Base-by-base conservation (phyloP, 2,329 filamentous ascomycete genomes). In the Blastomyces gilchristii region DNA sequence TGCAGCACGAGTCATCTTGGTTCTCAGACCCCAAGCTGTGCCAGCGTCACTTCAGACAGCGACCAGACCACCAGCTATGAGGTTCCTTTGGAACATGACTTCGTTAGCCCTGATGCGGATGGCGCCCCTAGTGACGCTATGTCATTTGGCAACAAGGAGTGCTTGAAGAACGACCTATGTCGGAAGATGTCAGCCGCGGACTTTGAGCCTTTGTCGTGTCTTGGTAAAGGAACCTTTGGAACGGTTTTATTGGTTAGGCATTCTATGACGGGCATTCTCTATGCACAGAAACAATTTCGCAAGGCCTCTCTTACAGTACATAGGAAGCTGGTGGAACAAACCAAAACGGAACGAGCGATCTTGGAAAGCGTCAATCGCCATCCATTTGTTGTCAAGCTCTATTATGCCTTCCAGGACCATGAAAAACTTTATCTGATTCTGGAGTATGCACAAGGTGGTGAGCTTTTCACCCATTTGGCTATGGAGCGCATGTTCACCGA, bases 201-300 rank as follows among this genome's bases (percentile, higher is more conserved):
- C 74, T 99, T 99, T 73, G 88, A 96, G 71, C 86, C 89, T 12
- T 79, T 99, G 60, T 89, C 90, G 59, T 97, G 93, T 75, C 86
- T 99, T 28, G 95, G 95, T 63, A 97, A 97, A 74, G 94, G 94
- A 58, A 91, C 94, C 16, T 99, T 94, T 73, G 94, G 94, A 45
- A 99, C 93, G 0, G 95, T 99, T 12, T 80, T 96, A 56, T 83
- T 99, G 37, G 95, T 99, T 65, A 94, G 92, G 77, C 93, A 99
- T 78, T 86, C 85, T 60, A 79, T 85, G 39, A 97, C 92, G 1
- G 94, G 94, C 52, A 87, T 90, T 53, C 83, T 99, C 5, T 99
- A 92, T 72, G 95, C 94, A 0, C 95, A 99, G 79, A 99, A 99
- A 80, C 93, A 97, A 77, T 94, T 99, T 78, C 94, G 93, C 75